Evolutionary conservation across 805 yeast species (phyloP), one percentile per base, ranked within the genome.

Genomic region (Yamadazyma philogaea): DNA sequence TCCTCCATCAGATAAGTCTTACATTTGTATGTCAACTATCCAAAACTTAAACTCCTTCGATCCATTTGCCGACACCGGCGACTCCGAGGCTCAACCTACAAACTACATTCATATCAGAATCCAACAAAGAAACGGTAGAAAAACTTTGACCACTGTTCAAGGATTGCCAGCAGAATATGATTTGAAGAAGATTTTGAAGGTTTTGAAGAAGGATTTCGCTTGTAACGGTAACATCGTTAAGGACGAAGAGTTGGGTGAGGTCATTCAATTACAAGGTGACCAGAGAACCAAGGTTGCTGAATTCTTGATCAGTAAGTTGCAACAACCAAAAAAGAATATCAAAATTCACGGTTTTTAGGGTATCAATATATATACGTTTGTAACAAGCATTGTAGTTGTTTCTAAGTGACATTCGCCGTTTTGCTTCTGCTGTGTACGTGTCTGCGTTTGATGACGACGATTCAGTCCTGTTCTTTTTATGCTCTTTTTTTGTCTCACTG

Each of bases 1-100:
- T n/a, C 20, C 14, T 20, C 26, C 35, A 22, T 34, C 30, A 36
- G 24, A 37, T 30, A 27, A 36, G 20, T 32, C 14, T 34, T 30
- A 40, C 31, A 44, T 27, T 64, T 68, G 47, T 78, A 82, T 82
- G 87, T 78, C 90, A 75, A 87, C 96, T 73, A 87, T 91, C 80
- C 95, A 91, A 78, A 84, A 84, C 77, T 75, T 84, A 64, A 84
- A 80, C 71, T 79, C 88, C 46, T 83, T 84, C 74, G 96, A 91
- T 75, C 99, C 99, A 51, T 91, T 91, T 83, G 97, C 98, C 83
- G 99, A 91, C 72, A 90, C 97, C 74, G 98, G 97, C 78, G 98
- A 91, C 81, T 95, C 93, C 75, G 96, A 91, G 70, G 85, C 96
- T 57, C 91, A 91, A 74, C 86, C 95, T 63, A 82, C 95, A 47